phyloP scores from a whole-genome alignment of 768 basidiomycete genomes.

The Agaricus blazei region DNA sequence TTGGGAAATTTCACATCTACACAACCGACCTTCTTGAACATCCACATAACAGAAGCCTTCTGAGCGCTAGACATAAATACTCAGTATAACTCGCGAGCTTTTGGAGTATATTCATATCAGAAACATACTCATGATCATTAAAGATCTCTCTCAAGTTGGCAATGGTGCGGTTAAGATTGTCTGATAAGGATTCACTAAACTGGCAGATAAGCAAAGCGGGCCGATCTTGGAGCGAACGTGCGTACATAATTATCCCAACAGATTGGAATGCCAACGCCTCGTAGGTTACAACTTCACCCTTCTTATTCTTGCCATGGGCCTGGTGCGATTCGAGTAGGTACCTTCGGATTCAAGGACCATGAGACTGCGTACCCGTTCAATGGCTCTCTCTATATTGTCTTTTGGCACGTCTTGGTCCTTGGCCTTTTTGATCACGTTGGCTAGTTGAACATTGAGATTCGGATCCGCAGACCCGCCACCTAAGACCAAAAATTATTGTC shows the following conservation, averaged over 20 bases:
- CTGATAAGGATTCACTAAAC: constrained; percentile 34
- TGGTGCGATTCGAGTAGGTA: background rate
- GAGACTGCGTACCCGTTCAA: constrained; percentile 41
- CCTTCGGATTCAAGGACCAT: background rate
- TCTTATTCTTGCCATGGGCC: constrained; percentile 42
- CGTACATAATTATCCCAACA: constrained; percentile 64
- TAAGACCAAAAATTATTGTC: background rate
- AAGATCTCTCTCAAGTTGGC: constrained; percentile 52
- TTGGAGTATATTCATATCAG: background rate
- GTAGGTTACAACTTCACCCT: constrained; percentile 46
- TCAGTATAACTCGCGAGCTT: background rate
- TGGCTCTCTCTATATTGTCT: constrained; percentile 61
- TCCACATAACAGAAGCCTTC: constrained; percentile 57
- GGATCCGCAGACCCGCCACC: constrained; percentile 56
- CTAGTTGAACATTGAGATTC: constrained; percentile 46
- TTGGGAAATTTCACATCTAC: constrained; percentile 35
- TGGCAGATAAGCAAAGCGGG: background rate
- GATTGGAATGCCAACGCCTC: constrained; percentile 56
- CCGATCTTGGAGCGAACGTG: constrained; percentile 1
- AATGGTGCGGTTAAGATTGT: constrained; percentile 60
- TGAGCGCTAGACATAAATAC: constrained; percentile 40
- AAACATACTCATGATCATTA: constrained; percentile 40
- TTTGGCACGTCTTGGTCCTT: constrained; percentile 59
- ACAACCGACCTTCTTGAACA: constrained; percentile 54
- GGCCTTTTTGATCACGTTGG: constrained; percentile 48